Evolutionary conservation across 139 green algal genomes (phyloP).

Genomic region (Asterochloris sp.): DNA sequence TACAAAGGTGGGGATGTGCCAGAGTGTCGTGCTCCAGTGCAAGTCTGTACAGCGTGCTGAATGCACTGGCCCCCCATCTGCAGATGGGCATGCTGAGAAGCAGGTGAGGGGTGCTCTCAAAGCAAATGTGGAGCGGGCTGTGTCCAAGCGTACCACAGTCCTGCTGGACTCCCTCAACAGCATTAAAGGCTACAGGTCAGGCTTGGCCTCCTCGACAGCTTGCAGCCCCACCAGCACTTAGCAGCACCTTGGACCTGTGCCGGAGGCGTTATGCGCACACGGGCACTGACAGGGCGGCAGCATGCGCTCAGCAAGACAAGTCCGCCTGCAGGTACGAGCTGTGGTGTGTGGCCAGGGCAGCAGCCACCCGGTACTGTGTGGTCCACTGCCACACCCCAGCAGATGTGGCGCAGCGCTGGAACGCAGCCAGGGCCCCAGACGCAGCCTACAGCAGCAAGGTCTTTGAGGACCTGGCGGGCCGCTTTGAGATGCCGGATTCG

Average conservation of each 20-base stretch:
- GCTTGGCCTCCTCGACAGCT: too few species aligned
- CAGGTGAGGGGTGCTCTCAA: conserved; percentile 66
- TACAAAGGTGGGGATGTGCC: conserved; percentile 58
- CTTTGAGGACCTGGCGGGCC: conserved; percentile 76
- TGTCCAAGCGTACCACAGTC: conserved; percentile 52
- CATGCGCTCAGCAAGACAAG: background rate
- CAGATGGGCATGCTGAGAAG: conserved; percentile 76
- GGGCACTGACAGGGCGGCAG: background rate
- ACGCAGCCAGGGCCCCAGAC: conserved; percentile 32
- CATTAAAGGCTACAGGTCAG: conserved; percentile 83
- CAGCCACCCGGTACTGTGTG: conserved; percentile 83
- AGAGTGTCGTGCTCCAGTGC: background rate
- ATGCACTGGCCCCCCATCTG: background rate
- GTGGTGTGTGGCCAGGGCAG: conserved; percentile 83
- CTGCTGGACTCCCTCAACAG: conserved; percentile 93
- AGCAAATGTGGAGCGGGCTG: conserved; percentile 63
- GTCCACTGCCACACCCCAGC: conserved; percentile 72
- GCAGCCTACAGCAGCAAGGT: conserved; percentile 30
- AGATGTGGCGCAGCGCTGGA: conserved; percentile 63
- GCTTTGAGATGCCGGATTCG: conserved; percentile 85
- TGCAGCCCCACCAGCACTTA: too few species aligned
- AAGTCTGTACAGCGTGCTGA: background rate
- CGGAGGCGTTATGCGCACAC: background rate
- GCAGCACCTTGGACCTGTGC: background rate
- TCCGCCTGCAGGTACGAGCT: conserved; percentile 80